These are phyloP conservation scores for Pythium guiyangense DNA, from an alignment of 352 stramenopile genomes.

Conservation along the genomic window DNA sequence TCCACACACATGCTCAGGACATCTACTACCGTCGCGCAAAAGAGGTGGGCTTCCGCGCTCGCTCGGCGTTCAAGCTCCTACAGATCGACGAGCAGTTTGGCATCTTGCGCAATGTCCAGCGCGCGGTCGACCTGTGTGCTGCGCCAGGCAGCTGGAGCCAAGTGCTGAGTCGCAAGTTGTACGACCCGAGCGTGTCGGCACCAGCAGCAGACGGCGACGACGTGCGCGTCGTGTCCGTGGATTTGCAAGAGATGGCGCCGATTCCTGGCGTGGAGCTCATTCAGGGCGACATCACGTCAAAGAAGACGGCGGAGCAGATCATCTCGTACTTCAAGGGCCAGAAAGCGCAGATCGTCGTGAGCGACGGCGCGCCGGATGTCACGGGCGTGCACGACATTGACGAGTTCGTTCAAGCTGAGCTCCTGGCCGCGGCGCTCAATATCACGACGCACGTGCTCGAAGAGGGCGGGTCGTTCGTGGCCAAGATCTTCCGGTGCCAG, in stretches of 20 bases:
- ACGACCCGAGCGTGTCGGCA: slow-evolving; percentile 31
- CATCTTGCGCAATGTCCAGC: slow-evolving; percentile 89
- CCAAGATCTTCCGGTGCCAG: slow-evolving; percentile 98
- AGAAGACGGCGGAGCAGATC: slow-evolving; percentile 94
- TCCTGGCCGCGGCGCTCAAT: slow-evolving; percentile 96
- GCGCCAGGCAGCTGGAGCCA: slow-evolving; percentile 98
- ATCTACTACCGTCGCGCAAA: slow-evolving; percentile 93
- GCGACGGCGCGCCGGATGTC: slow-evolving; percentile 98
- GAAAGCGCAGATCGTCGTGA: slow-evolving; percentile 97
- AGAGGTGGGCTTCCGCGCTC: slow-evolving; percentile 95
- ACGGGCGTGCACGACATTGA: slow-evolving; percentile 99
- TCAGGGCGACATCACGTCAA: slow-evolving; percentile 96
- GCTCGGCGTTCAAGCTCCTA: slow-evolving; percentile 98
- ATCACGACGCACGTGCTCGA: slow-evolving; percentile 96
- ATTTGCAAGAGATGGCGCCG: slow-evolving; percentile 99
- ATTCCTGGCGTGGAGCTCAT: slow-evolving; percentile 95
- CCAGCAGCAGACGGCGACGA: slow-evolving; percentile 19
- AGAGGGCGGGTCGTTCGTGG: slow-evolving; percentile 95
- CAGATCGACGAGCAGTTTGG: slow-evolving; percentile 98
- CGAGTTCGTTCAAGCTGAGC: slow-evolving; percentile 96
- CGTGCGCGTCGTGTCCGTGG: slow-evolving; percentile 95
- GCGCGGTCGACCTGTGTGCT: slow-evolving; percentile 97
- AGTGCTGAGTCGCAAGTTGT: slow-evolving; percentile 92
- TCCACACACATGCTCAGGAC: slow-evolving; percentile 28
- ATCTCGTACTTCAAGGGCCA: slow-evolving; percentile 92